phyloP scores from a whole-genome alignment of 1,139 yeast species.

The Geotrichum reessii region DNA sequence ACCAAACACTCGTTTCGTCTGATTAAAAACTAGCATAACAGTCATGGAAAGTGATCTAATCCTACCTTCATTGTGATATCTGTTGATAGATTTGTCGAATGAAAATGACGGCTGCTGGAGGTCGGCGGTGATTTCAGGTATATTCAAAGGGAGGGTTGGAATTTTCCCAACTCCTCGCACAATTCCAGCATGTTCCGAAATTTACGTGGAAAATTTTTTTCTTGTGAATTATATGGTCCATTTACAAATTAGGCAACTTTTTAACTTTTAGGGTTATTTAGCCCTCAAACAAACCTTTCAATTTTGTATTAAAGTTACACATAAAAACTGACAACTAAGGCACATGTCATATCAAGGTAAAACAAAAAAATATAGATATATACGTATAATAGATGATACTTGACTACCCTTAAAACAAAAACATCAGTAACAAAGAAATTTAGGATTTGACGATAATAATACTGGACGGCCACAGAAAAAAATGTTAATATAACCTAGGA shows the following conservation, averaged over 20 bases:
- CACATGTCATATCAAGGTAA: neutral
- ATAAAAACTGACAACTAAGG: neutral
- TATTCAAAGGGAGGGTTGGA: conserved; percentile 10
- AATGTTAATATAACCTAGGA: no score
- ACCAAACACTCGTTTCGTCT: conserved; percentile 6
- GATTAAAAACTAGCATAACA: conserved; percentile 30
- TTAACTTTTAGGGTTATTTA: neutral
- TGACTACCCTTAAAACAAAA: no score
- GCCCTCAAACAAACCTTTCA: conserved; percentile 1
- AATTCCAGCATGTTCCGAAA: neutral
- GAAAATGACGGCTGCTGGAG: conserved; percentile 15
- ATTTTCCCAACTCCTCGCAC: conserved; percentile 2
- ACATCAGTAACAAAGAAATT: no score
- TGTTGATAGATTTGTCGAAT: conserved; percentile 16
- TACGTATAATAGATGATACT: no score
- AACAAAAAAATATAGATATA: no score
- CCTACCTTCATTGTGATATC: conserved; percentile 19
- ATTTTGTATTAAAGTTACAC: no score
- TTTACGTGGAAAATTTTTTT: conserved; percentile 12
- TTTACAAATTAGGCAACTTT: neutral
- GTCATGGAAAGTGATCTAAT: conserved; percentile 18
- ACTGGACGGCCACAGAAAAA: no score
- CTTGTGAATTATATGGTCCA: neutral
- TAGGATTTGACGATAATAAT: no score
- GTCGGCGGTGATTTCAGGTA: conserved; percentile 15